These are phyloP conservation scores for Chrysophaeum taylorii DNA, from an alignment of 352 stramenopile genomes.

Conservation along the genomic window DNA sequence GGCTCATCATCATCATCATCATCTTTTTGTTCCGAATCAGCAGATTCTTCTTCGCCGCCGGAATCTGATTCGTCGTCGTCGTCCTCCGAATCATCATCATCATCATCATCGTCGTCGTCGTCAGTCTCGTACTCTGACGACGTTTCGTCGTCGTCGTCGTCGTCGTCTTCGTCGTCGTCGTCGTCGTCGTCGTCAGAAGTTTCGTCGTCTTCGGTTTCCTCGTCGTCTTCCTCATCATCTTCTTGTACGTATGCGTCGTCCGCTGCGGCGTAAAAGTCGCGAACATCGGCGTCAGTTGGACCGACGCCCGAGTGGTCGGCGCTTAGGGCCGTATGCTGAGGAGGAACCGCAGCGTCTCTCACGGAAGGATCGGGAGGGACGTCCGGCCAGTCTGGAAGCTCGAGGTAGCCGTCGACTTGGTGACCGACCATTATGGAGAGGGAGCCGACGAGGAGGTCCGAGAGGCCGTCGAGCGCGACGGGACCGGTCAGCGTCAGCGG, in stretches of 20 bases:
- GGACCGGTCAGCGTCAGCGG: conserved; percentile 14
- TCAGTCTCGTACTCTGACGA: not conserved
- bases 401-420: conserved; percentile 61
- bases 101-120: not conserved
- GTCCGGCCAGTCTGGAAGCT: conserved; percentile 57
- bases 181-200: not conserved
- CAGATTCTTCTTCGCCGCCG: too few relatives aligned
- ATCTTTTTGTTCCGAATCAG: too few relatives aligned
- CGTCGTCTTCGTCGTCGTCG: not conserved
- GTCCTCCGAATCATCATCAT: not conserved
- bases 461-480: conserved; percentile 13
- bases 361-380: conserved; percentile 54
- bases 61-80: not conserved
- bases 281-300: too few relatives aligned
- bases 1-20: too few relatives aligned
- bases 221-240: not conserved
- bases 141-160: not conserved
- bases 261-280: too few relatives aligned
- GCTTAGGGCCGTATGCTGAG: too few relatives aligned
- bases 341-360: conserved; percentile 53
- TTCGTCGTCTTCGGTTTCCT: conserved; percentile 2
- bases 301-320: too few relatives aligned
- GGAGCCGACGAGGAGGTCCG: conserved; percentile 62
- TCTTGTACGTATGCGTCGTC: conserved; percentile 1
- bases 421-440: conserved; percentile 71